Base-by-base conservation (phyloP, 306 rosid genomes). In the Senna siamea region DNA sequence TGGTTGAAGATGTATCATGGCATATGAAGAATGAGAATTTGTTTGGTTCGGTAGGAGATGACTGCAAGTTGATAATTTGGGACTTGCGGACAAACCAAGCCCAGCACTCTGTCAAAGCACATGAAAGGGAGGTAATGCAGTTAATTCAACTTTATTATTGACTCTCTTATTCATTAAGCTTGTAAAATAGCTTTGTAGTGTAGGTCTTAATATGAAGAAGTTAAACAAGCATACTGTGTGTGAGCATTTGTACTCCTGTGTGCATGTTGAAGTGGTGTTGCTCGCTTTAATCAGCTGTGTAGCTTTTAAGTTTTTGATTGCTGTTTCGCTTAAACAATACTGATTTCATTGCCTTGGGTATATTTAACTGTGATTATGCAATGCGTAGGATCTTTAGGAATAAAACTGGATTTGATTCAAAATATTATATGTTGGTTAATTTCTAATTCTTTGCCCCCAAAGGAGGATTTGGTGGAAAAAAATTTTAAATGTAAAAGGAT, bases 1-100 rank as follows among this genome's bases (percentile, higher is more conserved):
- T 70, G 73, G 96, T 94, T 52, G 87, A 86, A 44, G 98, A 92
- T 79, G 97, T 92, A 37, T 88, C 96, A 0, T 94, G 99, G 99
- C 87, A 88, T 79, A 50, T 57, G 65, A 88, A 82, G 90, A 74
- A 92, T 22, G 90, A 87, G 65, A 81, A 85, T 80, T 48, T 89
- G 37, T 94, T 94, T 79, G 97, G 96, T 22, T 94, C 99, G 0
- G 90, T 76, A 15, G 99, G 97, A n/a, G 99, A 94, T 79, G 99
- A 94, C 58, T 76, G 89, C 59, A 82, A 70, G n/a, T 58, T 94
- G 85, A 68, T 92, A 65, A 83, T 94, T 55, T 94, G 99, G 99
- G 98, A 92, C 84, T 77, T 89, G 83, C 86, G 96, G 57, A 82
- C 96, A 15, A 84, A 88, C 83, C 72, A 84, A 65, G 74, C 89